These are phyloP conservation scores for Syzygium oleosum DNA, from an alignment of 345 rosid genomes.

Conservation along the genomic window DNA sequence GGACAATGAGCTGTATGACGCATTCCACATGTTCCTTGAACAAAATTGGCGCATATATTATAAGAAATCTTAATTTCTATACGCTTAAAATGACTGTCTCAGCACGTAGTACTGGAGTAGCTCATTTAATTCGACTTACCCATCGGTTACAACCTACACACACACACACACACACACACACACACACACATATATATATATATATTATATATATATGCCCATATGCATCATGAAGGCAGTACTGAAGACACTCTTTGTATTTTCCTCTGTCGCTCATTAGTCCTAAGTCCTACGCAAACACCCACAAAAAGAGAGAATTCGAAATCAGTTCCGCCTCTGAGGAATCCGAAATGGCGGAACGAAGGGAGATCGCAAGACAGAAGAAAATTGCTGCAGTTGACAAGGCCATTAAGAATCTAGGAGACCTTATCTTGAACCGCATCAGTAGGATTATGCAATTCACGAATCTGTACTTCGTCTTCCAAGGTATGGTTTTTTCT, in stretches of 20 bases:
- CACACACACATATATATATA: too few species aligned
- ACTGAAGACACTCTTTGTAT: background rate
- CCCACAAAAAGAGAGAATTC: background rate
- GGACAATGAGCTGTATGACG: background rate
- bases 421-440: background rate
- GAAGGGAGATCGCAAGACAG: too few species aligned
- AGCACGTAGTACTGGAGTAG: background rate
- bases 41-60: background rate
- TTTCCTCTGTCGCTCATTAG: background rate
- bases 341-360: background rate
- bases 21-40: background rate
- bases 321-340: background rate
- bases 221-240: background rate
- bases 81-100: background rate
- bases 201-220: background rate
- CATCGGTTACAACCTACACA: background rate
- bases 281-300: background rate
- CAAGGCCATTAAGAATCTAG: accelerated
- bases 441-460: background rate
- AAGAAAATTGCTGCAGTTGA: too few species aligned
- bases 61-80: too few species aligned
- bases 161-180: too few species aligned
- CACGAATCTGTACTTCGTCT: background rate
- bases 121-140: too few species aligned
- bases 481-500: background rate